Evolutionary conservation across 495 filamentous ascomycete species (phyloP).

Genomic region (Neurospora sp.): DNA sequence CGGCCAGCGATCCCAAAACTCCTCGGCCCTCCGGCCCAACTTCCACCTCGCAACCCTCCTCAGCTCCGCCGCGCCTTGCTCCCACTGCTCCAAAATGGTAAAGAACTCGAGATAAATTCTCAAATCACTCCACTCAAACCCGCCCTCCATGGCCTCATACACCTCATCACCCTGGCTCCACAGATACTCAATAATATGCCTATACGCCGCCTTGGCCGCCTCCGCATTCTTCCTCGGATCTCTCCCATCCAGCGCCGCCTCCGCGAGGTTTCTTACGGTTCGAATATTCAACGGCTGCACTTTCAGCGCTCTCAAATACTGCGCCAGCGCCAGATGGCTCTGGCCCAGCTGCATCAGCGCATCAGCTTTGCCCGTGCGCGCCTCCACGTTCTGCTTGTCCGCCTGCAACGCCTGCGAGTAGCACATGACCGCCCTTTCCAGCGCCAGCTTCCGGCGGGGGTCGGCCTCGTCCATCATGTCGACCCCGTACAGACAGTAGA

Average conservation of each 20-base stretch:
- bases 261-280: conserved; percentile 53
- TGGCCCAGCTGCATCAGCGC: conserved; percentile 36
- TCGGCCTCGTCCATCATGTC: conserved; percentile 48
- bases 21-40: conserved; percentile 61
- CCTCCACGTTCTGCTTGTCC: conserved; percentile 45
- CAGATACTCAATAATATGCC: conserved; percentile 46
- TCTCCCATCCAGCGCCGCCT: conserved; percentile 50
- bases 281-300: conserved; percentile 48
- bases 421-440: conserved; percentile 54
- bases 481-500: conserved; percentile 44
- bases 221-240: conserved; percentile 33
- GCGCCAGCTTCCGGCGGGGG: conserved; percentile 29
- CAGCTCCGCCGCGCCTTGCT: conserved; percentile 54
- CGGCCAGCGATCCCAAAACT: conserved; percentile 66
- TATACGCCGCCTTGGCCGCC: conserved; percentile 52
- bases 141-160: conserved; percentile 35
- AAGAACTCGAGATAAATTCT: conserved; percentile 79
- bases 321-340: conserved; percentile 43
- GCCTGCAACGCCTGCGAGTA: conserved; percentile 59
- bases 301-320: conserved; percentile 56
- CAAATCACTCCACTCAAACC: conserved; percentile 72
- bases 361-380: conserved; percentile 22
- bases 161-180: conserved; percentile 18
- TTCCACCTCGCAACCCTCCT: conserved; percentile 73
- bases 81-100: conserved; percentile 47